Conservation (phyloP, 768 basidiomycete genomes). For the Mycena vitilis region DNA sequence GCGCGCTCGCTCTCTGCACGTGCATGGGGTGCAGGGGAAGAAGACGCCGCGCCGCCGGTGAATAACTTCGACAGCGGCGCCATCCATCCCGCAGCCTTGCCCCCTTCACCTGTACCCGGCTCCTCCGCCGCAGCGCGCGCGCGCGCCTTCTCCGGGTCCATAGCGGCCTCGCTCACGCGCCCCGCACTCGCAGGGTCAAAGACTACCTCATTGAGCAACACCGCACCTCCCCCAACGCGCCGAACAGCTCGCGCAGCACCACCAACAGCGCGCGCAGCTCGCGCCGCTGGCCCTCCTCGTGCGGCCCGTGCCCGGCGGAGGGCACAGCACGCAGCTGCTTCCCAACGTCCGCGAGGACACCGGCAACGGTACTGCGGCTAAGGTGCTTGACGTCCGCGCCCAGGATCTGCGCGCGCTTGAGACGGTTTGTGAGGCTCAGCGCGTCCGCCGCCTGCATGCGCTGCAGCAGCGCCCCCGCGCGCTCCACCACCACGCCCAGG, state of each 20-base stretch:
- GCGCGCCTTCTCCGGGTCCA: constrained; percentile 68
- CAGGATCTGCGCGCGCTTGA: constrained; percentile 90
- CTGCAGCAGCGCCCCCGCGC: constrained; percentile 55
- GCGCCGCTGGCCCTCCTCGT: constrained; percentile 66
- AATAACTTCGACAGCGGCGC: constrained; percentile 89
- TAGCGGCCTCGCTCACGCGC: constrained; percentile 76
- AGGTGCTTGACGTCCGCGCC: constrained; percentile 90
- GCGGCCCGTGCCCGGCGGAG: constrained; percentile 79
- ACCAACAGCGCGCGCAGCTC: constrained; percentile 88
- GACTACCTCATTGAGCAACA: constrained; percentile 88
- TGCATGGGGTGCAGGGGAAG: constrained; percentile 32
- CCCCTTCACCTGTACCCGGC: constrained; percentile 31
- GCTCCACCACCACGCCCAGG: constrained; percentile 63
- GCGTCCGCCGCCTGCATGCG: constrained; percentile 82
- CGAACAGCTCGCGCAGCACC: constrained; percentile 85
- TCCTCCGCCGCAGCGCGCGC: constrained; percentile 52
- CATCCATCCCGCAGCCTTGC: constrained; percentile 75
- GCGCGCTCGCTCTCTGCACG: constrained; percentile 9
- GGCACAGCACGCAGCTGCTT: constrained; percentile 69
- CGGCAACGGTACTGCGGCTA: constrained; percentile 82
- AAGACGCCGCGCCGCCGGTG: constrained; percentile 37
- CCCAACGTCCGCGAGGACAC: constrained; percentile 82
- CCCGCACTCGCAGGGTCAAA: constrained; percentile 85
- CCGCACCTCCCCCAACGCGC: constrained; percentile 83
- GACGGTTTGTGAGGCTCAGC: constrained; percentile 85